A percentile compares a stretch with the other conserved stretches of the same genome.
Conservation (phyloP, 345 rosid genomes). For the Pugionium dolabratum region DNA sequence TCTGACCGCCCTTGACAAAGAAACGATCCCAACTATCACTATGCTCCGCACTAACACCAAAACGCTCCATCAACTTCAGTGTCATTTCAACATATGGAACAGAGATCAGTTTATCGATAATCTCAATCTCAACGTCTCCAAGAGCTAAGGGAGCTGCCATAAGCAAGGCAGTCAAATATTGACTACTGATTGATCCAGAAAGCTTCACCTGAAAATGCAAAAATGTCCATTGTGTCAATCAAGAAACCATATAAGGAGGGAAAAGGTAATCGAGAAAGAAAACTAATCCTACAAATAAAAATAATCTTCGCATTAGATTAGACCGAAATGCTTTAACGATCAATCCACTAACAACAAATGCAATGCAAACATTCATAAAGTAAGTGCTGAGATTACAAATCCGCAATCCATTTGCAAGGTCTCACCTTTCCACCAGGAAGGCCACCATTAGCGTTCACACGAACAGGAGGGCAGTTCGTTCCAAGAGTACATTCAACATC, state of each 20-base stretch:
- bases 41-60: conserved; percentile 74
- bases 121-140: conserved; percentile 90
- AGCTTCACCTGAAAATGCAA: conserved; percentile 76
- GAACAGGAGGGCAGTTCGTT: conserved; percentile 90
- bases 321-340: too few species aligned
- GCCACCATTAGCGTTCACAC: conserved; percentile 75
- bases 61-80: conserved; percentile 89
- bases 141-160: conserved; percentile 97
- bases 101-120: conserved; percentile 81
- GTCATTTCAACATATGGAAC: conserved; percentile 99
- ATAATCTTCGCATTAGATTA: too few species aligned
- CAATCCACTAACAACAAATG: neutral
- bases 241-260: conserved; percentile 11
- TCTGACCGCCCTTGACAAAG: conserved; percentile 79
- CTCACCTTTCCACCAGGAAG: conserved; percentile 96
- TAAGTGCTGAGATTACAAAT: neutral
- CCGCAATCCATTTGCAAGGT: conserved; percentile 1
- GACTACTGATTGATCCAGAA: conserved; percentile 93
- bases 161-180: conserved; percentile 93
- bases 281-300: neutral
- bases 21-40: conserved; percentile 84
- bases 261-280: neutral
- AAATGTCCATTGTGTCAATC: conserved; percentile 10
- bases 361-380: neutral
- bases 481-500: conserved; percentile 71